Conservation (phyloP, 768 basidiomycete genomes). For the Daedaleopsis nitida region DNA sequence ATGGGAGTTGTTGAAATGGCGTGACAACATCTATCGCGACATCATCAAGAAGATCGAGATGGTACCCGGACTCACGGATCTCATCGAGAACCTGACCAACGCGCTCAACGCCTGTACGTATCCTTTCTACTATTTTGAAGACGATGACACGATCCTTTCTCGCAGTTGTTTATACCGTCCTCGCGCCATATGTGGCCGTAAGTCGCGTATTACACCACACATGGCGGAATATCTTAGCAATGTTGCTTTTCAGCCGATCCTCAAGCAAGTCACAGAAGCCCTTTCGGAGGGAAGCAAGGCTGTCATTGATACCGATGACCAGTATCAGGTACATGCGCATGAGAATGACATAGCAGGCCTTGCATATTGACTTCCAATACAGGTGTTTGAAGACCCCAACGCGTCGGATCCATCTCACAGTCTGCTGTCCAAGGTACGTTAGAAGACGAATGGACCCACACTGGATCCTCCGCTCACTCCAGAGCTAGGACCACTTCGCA, state of each 20-base stretch:
- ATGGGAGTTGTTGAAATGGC: constrained; percentile 60
- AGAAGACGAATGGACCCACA: not conserved
- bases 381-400: constrained; percentile 55
- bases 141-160: not conserved
- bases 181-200: constrained; percentile 67
- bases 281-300: constrained; percentile 66
- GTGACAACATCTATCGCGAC: constrained; percentile 58
- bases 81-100: constrained; percentile 65
- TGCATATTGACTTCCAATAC: too few relatives aligned
- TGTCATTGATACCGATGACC: constrained; percentile 69
- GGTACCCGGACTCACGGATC: constrained; percentile 59
- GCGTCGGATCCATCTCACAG: constrained; percentile 78
- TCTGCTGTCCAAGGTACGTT: constrained; percentile 63
- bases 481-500: constrained; percentile 63
- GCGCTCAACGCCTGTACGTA: constrained; percentile 65
- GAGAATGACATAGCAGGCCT: constrained; percentile 39
- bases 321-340: constrained; percentile 50
- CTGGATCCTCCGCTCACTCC: not conserved
- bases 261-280: constrained; percentile 56
- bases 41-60: constrained; percentile 60
- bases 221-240: not conserved
- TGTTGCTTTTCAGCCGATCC: constrained; percentile 48
- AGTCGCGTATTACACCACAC: constrained; percentile 12
- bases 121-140: not conserved
- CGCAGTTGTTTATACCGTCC: constrained; percentile 62